Conservation (phyloP, 495 filamentous ascomycete genomes). For the Trichoderma orchidacearum region DNA sequence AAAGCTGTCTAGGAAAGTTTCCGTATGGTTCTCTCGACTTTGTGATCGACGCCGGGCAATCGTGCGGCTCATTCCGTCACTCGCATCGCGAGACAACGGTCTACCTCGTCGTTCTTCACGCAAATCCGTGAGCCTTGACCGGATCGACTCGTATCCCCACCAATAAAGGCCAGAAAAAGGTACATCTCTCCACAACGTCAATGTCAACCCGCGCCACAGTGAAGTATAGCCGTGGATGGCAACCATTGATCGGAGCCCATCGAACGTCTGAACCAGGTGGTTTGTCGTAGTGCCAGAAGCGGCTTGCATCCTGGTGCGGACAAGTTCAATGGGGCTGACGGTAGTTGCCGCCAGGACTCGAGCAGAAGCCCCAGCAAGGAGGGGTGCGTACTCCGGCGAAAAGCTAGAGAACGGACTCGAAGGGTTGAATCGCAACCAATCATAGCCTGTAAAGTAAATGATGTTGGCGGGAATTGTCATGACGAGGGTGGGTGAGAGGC, state of each 20-base stretch:
- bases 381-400: slow-evolving; percentile 57
- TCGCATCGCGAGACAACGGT: slow-evolving; percentile 10
- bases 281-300: slow-evolving; percentile 37
- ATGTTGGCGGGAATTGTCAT: slow-evolving; percentile 96
- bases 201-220: slow-evolving; percentile 82
- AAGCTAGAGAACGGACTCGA: slow-evolving; percentile 53
- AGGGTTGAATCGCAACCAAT: slow-evolving; percentile 67
- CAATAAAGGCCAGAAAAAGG: slow-evolving; percentile 96
- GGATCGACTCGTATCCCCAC: slow-evolving; percentile 86
- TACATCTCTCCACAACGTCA: slow-evolving; percentile 94
- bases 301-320: slow-evolving; percentile 85
- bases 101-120: slow-evolving; percentile 34
- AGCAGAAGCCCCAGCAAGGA: slow-evolving; percentile 66
- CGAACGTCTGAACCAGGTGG: slow-evolving; percentile 58
- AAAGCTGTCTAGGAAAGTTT: slow-evolving; percentile 78
- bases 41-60: slow-evolving; percentile 31
- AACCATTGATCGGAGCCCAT: slow-evolving; percentile 69
- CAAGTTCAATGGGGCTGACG: slow-evolving; percentile 89
- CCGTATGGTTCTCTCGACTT: slow-evolving; percentile 43
- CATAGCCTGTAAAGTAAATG: slow-evolving; percentile 98
- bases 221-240: slow-evolving; percentile 57
- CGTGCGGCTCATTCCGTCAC: slow-evolving; percentile 7
- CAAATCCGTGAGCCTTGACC: slow-evolving; percentile 47
- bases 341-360: slow-evolving; percentile 67
- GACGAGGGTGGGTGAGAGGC: slow-evolving; percentile 76